A percentile compares a stretch with the other conserved stretches of the same genome.
phyloP scores from a whole-genome alignment of 768 basidiomycete species.

The Kwoniella botswanensis region DNA sequence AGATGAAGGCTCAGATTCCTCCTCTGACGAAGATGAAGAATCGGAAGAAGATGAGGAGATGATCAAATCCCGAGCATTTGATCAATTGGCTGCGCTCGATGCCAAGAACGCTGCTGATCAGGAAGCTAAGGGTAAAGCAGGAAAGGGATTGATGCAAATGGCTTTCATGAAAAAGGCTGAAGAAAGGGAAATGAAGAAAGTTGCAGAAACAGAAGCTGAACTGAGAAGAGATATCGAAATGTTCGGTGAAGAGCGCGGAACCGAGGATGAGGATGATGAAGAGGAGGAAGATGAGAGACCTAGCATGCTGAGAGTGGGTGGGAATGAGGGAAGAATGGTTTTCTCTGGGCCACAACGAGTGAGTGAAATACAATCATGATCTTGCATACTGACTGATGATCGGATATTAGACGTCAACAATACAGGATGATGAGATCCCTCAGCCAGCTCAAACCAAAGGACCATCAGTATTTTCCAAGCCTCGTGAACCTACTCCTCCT shows the following conservation, averaged over 20 bases:
- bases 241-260: constrained; percentile 53
- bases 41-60: constrained; percentile 61
- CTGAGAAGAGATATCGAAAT: constrained; percentile 72
- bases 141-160: constrained; percentile 86
- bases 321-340: constrained; percentile 59
- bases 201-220: constrained; percentile 71
- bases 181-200: constrained; percentile 67
- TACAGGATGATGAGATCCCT: background rate
- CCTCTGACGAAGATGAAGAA: constrained; percentile 63
- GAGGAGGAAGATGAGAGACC: constrained; percentile 34
- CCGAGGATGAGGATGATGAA: constrained; percentile 54
- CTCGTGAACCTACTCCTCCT: constrained; percentile 40
- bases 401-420: constrained; percentile 1
- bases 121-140: constrained; percentile 45
- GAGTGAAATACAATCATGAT: constrained; percentile 1
- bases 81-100: constrained; percentile 70
- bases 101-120: constrained; percentile 51
- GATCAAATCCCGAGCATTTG: constrained; percentile 73
- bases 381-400: background rate
- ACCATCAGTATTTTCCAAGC: constrained; percentile 23
- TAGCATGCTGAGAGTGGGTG: constrained; percentile 54
- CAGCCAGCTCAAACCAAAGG: constrained; percentile 21
- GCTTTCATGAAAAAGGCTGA: constrained; percentile 98
- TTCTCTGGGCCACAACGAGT: constrained; percentile 48
- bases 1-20: constrained; percentile 36